Conservation (phyloP, 768 basidiomycete genomes). For the Mycena sanguinolenta region DNA sequence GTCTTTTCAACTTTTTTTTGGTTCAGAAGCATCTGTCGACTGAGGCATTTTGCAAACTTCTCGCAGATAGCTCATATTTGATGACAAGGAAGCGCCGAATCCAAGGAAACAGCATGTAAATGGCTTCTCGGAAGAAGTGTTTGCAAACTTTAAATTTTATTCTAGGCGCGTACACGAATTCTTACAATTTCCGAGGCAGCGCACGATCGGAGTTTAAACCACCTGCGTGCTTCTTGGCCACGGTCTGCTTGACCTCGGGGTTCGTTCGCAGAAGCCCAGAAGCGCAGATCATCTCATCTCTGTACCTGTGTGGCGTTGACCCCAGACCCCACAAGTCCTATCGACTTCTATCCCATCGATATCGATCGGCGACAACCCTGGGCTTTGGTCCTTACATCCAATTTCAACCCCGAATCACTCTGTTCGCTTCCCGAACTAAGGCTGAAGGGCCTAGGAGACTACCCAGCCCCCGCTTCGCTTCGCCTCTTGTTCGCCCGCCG, state of each 20-base stretch:
- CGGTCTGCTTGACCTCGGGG: constrained; percentile 5
- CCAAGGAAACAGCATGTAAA: constrained; percentile 9
- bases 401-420: constrained; percentile 5
- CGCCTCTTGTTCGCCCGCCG: background rate
- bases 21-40: background rate
- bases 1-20: background rate
- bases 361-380: background rate
- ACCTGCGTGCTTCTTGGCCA: background rate
- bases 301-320: constrained; percentile 1
- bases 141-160: background rate
- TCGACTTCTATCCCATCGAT: background rate
- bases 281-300: background rate
- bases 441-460: constrained; percentile 4
- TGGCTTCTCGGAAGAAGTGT: background rate
- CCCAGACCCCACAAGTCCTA: background rate
- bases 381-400: too few species aligned
- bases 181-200: constrained; percentile 8
- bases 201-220: constrained; percentile 1
- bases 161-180: background rate
- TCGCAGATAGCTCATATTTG: background rate
- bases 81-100: background rate
- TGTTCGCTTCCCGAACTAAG: background rate
- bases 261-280: background rate
- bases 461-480: background rate
- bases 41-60: constrained; percentile 1